A percentile compares a stretch with the other conserved stretches of the same genome.
Conservation (phyloP, 306 rosid species). For the Urtica urens region DNA sequence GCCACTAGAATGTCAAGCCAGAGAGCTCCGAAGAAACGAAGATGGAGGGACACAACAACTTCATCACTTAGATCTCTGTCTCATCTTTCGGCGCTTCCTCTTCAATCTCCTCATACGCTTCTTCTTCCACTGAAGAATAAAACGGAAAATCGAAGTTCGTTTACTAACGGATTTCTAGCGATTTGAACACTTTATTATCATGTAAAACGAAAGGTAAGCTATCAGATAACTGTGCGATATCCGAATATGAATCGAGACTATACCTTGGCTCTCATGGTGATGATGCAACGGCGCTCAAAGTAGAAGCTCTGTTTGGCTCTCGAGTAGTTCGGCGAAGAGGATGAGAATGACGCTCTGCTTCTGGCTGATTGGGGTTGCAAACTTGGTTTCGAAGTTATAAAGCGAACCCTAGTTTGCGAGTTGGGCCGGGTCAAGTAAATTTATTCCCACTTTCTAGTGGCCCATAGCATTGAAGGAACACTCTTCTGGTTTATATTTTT, state of each 20-base stretch:
- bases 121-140: constrained; percentile 73
- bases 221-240: too few species aligned
- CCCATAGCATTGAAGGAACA: too few species aligned
- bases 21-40: not conserved
- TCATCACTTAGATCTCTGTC: constrained; percentile 70
- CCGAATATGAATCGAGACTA: not conserved
- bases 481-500: too few species aligned
- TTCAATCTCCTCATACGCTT: constrained; percentile 94
- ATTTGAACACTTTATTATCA: not conserved
- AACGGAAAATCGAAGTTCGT: not conserved
- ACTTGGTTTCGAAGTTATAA: not conserved
- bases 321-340: not conserved
- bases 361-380: not conserved
- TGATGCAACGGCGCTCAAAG: constrained; percentile 8
- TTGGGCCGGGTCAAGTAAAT: not conserved
- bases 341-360: not conserved
- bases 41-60: not conserved
- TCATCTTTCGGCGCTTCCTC: constrained; percentile 98
- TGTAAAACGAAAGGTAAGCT: not conserved
- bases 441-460: too few species aligned
- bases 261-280: constrained; percentile 31
- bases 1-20: not conserved
- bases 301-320: not conserved
- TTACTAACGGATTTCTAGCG: not conserved
- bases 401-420: constrained; percentile 4